phyloP scores from a whole-genome alignment of 2,329 filamentous ascomycete species.

The Epichloe amarillans region DNA sequence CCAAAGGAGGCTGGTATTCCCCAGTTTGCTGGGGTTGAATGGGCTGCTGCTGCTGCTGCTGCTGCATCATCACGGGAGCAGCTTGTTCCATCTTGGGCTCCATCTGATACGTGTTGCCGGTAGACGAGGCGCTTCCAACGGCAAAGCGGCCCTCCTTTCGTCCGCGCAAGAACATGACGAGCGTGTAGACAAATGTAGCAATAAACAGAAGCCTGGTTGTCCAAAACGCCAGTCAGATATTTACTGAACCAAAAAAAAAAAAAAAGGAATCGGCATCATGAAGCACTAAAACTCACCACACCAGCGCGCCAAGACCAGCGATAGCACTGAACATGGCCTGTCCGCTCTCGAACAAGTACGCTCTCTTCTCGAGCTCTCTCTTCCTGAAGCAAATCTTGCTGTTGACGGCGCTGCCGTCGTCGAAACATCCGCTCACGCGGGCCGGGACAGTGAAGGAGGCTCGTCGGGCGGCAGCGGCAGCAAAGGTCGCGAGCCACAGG shows the following conservation, averaged over 20 bases:
- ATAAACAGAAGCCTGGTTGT: slow-evolving; percentile 24
- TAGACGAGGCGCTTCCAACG: slow-evolving; percentile 6
- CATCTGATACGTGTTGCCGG: slow-evolving; percentile 17
- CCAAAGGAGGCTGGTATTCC: slow-evolving; percentile 8
- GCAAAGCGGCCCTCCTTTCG: slow-evolving; percentile 25
- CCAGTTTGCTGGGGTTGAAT: slow-evolving; percentile 9
- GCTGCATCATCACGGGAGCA: slow-evolving; percentile 4
- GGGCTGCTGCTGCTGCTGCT: slow-evolving; percentile 7
- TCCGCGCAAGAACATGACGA: slow-evolving; percentile 21
- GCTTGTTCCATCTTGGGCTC: slow-evolving; percentile 18
- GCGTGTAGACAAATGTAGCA: slow-evolving; percentile 22
- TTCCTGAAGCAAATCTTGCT: slow-evolving; percentile 23
- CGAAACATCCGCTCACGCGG: slow-evolving; percentile 17
- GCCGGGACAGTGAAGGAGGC: slow-evolving; percentile 21
- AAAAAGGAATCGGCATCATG: not conserved
- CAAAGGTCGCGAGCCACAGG: slow-evolving; percentile 33
- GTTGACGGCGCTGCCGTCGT: slow-evolving; percentile 26
- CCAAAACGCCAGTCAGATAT: not conserved
- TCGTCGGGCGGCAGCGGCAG: slow-evolving; percentile 26
- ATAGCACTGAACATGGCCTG: slow-evolving; percentile 24
- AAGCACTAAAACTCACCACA: slow-evolving; percentile 21
- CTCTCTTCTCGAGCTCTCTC: slow-evolving; percentile 13
- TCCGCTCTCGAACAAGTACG: slow-evolving; percentile 22
- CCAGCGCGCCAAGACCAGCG: slow-evolving; percentile 30
- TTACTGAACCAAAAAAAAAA: too few relatives aligned